Conservation (phyloP, 768 basidiomycete genomes). For the Pleurotus pulmonarius region DNA sequence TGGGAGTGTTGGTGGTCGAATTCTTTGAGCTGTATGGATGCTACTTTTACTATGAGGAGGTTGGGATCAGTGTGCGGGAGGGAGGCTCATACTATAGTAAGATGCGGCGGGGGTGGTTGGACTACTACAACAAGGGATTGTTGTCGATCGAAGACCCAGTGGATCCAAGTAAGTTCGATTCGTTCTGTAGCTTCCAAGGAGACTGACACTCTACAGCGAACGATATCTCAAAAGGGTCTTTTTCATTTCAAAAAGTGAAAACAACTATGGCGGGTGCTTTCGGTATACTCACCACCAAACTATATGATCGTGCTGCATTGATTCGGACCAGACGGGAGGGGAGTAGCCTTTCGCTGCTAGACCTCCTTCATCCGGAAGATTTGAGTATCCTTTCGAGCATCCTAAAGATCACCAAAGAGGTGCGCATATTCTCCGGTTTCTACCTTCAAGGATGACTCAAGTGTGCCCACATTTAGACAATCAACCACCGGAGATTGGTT, state of each 20-base stretch:
- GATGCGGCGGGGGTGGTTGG: constrained; percentile 75
- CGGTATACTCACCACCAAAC: constrained; percentile 70
- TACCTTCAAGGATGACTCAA: constrained; percentile 4
- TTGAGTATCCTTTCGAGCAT: constrained; percentile 78
- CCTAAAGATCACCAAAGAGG: constrained; percentile 83
- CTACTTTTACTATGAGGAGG: constrained; percentile 87
- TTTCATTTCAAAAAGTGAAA: constrained; percentile 76
- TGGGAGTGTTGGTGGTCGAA: constrained; percentile 94
- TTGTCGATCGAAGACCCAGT: constrained; percentile 93
- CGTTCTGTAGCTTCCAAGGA: constrained; percentile 6
- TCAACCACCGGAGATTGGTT: constrained; percentile 68
- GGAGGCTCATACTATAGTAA: constrained; percentile 92
- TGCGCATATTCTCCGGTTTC: constrained; percentile 23
- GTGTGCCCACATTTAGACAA: constrained; percentile 42
- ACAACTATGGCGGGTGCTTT: constrained; percentile 81
- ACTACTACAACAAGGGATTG: constrained; percentile 49
- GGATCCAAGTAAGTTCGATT: constrained; percentile 65
- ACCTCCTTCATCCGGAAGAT: constrained; percentile 48
- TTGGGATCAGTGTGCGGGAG: constrained; percentile 83
- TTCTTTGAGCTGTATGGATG: constrained; percentile 95
- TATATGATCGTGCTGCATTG: constrained; percentile 62
- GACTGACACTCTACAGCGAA: constrained; percentile 54
- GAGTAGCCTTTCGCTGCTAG: constrained; percentile 39
- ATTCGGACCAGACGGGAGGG: constrained; percentile 54
- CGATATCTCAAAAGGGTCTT: constrained; percentile 90